Percentiles rank a stretch among this genome's conserved stretches.
Evolutionary conservation across 139 green algal species (phyloP).

Genomic region (Astrephomene gubernaculifera): DNA sequence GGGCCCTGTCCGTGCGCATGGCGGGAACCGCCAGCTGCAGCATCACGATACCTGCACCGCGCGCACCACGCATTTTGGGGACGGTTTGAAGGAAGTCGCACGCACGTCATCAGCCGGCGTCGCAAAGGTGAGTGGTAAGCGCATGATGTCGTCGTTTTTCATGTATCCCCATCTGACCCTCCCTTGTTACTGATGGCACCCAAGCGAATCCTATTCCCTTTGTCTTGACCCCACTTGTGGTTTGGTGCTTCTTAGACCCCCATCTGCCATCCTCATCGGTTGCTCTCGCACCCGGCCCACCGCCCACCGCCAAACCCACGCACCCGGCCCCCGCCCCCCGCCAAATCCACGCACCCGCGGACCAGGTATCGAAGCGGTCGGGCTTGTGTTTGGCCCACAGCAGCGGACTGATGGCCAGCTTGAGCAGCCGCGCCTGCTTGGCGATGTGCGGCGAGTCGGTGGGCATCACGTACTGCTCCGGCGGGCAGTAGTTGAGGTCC

Average conservation of each 20-base stretch:
- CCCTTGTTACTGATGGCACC: too few relatives aligned
- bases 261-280: too few relatives aligned
- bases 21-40: conserved; percentile 81
- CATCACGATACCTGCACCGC: conserved; percentile 52
- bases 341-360: conserved; percentile 43
- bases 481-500: conserved; percentile 90
- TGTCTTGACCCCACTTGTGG: too few relatives aligned
- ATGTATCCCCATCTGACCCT: too few relatives aligned
- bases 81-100: too few relatives aligned
- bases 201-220: too few relatives aligned
- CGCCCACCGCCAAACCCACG: background rate
- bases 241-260: too few relatives aligned
- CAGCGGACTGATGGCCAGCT: conserved; percentile 81
- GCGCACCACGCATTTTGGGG: too few relatives aligned
- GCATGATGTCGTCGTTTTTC: too few relatives aligned
- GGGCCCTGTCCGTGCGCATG: conserved; percentile 68
- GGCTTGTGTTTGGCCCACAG: conserved; percentile 91
- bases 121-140: too few relatives aligned
- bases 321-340: background rate
- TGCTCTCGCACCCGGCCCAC: too few relatives aligned
- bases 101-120: too few relatives aligned
- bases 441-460: conserved; percentile 81
- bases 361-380: conserved; percentile 94
- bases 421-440: conserved; percentile 57
- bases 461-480: conserved; percentile 88